Evolutionary conservation across 257 asterid genomes (phyloP).

Genomic region (Solanum appendiculatum): DNA sequence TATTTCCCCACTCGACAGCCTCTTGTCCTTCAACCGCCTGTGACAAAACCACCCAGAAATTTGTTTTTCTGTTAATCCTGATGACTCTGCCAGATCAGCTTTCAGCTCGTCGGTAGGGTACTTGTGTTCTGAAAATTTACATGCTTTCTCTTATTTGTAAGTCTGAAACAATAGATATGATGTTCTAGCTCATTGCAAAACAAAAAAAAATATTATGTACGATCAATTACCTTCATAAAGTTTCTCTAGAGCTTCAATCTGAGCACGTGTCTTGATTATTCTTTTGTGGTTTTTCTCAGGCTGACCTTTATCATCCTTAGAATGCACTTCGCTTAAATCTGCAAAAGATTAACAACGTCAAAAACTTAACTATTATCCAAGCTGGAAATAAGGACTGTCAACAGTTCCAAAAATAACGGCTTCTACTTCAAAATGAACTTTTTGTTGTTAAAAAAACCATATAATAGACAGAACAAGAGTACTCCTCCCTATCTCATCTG

Average conservation of each 20-base stretch:
- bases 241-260: conserved; percentile 61
- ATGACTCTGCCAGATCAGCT: conserved; percentile 56
- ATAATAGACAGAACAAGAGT: background rate
- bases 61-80: conserved; percentile 91
- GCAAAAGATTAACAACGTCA: background rate
- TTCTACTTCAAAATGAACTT: background rate
- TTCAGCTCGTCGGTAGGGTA: conserved; percentile 75
- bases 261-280: conserved; percentile 57
- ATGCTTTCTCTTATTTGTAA: background rate
- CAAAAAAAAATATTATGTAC: background rate
- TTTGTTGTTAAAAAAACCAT: background rate
- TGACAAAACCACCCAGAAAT: conserved; percentile 98
- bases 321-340: conserved; percentile 48
- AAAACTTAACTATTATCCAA: background rate
- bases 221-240: conserved; percentile 44
- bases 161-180: background rate
- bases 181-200: background rate
- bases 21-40: conserved; percentile 87
- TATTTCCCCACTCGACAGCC: conserved; percentile 32
- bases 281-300: conserved; percentile 55
- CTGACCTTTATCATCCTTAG: conserved; percentile 55
- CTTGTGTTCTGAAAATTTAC: conserved; percentile 53
- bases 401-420: background rate
- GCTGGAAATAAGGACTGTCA: background rate
- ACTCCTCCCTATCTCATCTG: background rate